Percentiles rank a stretch among this genome's conserved stretches.
Evolutionary conservation across 192 early-diverging fungal species (phyloP).

Genomic region (Coemansia sp.): DNA sequence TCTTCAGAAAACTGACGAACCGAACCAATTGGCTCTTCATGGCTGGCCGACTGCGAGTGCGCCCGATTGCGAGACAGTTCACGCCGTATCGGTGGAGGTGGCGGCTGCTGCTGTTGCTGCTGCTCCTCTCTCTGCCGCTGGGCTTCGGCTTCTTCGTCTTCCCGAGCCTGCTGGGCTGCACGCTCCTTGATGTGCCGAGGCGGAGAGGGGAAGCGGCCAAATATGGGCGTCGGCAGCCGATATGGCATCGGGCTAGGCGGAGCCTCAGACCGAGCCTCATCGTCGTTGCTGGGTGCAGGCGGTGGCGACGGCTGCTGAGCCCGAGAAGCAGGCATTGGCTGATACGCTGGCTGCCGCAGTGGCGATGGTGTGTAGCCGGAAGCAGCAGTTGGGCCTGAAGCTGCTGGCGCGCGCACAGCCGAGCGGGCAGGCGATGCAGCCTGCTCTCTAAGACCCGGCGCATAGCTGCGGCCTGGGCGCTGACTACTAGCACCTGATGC

Average conservation of each 20-base stretch:
- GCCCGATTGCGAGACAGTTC: constrained; percentile 21
- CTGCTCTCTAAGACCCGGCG: constrained; percentile 11
- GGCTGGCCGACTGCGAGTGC: constrained; percentile 42
- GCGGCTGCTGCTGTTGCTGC: constrained; percentile 8
- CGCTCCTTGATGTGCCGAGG: constrained; percentile 52
- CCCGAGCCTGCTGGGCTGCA: constrained; percentile 18
- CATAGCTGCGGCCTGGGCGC: constrained; percentile 10
- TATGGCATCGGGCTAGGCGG: constrained; percentile 36
- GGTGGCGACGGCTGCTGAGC: constrained; percentile 6
- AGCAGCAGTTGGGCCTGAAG: constrained; percentile 1
- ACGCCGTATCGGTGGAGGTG: constrained; percentile 1
- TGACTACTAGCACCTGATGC: constrained; percentile 5
- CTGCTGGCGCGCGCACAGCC: constrained; percentile 18
- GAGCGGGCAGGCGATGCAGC: constrained; percentile 19
- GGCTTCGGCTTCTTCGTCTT: constrained; percentile 4
- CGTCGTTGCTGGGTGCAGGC: constrained; percentile 9
- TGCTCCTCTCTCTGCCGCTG: background rate
- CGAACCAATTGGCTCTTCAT: constrained; percentile 4
- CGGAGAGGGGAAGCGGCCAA: constrained; percentile 52
- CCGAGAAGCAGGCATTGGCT: constrained; percentile 21
- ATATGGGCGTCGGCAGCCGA: constrained; percentile 42
- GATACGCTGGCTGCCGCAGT: constrained; percentile 30
- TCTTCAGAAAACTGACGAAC: constrained; percentile 23
- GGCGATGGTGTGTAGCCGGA: constrained; percentile 29
- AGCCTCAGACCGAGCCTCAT: constrained; percentile 9